phyloP scores from a whole-genome alignment of 164 flowering plant genomes.

The Dillenia suffruticosa region DNA sequence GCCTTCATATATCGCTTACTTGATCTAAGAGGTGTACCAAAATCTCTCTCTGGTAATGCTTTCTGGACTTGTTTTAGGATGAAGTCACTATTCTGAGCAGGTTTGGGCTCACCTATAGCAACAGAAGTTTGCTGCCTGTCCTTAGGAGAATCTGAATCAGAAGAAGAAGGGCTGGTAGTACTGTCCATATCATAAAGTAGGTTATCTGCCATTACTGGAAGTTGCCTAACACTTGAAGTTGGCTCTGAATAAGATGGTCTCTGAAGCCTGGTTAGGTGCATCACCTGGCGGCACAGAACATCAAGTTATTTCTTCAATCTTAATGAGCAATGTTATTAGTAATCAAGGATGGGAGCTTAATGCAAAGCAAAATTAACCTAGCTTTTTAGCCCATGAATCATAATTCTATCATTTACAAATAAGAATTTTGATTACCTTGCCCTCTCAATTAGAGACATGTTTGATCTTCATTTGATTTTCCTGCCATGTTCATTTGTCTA shows the following conservation, averaged over 20 bases:
- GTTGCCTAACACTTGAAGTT: constrained; percentile 14
- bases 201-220: constrained; percentile 65
- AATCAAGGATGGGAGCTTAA: not conserved
- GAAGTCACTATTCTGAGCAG: constrained; percentile 13
- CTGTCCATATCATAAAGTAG: constrained; percentile 80
- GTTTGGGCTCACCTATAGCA: constrained; percentile 6
- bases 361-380: not conserved
- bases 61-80: constrained; percentile 16
- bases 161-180: constrained; percentile 68
- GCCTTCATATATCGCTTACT: constrained; percentile 9
- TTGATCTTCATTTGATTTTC: no score
- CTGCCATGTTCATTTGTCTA: no score
- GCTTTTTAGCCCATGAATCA: no score
- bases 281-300: constrained; percentile 30
- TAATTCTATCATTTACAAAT: no score
- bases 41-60: constrained; percentile 20
- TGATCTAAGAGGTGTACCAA: constrained; percentile 11
- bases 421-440: no score
- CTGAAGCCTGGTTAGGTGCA: constrained; percentile 55
- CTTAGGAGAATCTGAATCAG: constrained; percentile 64
- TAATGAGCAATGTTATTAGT: not conserved
- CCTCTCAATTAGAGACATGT: no score
- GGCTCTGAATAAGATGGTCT: constrained; percentile 52
- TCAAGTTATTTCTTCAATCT: not conserved
- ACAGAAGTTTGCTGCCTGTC: constrained; percentile 12